These are phyloP conservation scores for Hyphopichia homilentoma DNA, from an alignment of 805 yeast species.

Conservation along the genomic window DNA sequence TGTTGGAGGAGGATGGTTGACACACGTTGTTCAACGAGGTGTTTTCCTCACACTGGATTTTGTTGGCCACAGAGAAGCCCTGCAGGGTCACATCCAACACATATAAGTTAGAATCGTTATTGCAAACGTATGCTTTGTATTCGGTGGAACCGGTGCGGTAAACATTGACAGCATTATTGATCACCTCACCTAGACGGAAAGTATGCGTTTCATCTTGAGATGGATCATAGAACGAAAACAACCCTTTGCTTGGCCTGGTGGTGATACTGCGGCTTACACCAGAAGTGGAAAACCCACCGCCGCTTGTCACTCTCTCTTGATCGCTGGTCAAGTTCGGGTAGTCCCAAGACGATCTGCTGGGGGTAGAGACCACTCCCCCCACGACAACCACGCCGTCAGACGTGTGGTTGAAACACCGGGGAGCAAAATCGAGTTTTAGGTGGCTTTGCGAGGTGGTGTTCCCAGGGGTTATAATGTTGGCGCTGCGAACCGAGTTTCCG, in stretches of 20 bases:
- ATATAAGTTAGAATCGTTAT: constrained; percentile 76
- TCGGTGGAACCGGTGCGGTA: constrained; percentile 35
- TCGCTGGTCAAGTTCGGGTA: constrained; percentile 18
- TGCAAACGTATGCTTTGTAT: constrained; percentile 67
- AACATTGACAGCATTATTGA: constrained; percentile 73
- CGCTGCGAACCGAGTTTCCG: constrained; percentile 47
- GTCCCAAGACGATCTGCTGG: constrained; percentile 21
- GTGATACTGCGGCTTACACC: constrained; percentile 1
- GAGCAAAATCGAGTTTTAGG: constrained; percentile 57
- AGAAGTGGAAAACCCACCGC: no score
- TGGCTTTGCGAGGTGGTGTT: constrained; percentile 26
- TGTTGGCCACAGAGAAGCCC: constrained; percentile 35
- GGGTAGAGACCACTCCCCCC: constrained; percentile 47
- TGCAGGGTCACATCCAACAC: constrained; percentile 53
- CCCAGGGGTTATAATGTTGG: constrained; percentile 20
- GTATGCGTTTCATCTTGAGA: constrained; percentile 45
- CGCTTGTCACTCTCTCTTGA: constrained; percentile 3
- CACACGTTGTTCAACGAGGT: constrained; percentile 75
- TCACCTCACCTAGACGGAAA: constrained; percentile 69
- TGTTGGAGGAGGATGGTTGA: constrained; percentile 44
- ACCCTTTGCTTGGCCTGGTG: constrained; percentile 52
- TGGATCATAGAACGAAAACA: constrained; percentile 55
- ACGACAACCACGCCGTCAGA: constrained; percentile 45
- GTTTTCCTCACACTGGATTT: constrained; percentile 47
- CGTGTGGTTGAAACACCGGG: constrained; percentile 63